These are phyloP conservation scores for Lecanicillium sp. DNA, from an alignment of 2,329 filamentous ascomycete species.

Conservation along the genomic window DNA sequence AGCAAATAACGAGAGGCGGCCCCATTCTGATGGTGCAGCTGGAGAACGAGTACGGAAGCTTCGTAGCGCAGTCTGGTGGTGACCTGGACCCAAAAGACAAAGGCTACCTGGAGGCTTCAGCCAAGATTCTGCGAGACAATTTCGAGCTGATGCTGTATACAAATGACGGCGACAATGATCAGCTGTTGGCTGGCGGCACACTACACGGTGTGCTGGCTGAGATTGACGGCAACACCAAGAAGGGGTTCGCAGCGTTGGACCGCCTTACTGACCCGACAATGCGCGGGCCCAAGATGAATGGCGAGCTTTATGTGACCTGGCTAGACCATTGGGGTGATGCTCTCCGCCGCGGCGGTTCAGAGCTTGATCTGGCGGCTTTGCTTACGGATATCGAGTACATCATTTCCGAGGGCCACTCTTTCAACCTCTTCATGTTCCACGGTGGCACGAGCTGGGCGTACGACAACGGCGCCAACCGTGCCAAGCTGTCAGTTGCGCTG, in stretches of 20 bases:
- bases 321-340: conserved; percentile 34
- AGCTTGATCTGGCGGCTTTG: conserved; percentile 14
- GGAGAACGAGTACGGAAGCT: conserved; percentile 42
- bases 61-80: too few relatives aligned
- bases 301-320: conserved; percentile 37
- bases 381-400: conserved; percentile 19
- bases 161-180: conserved; percentile 35
- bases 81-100: conserved; percentile 34
- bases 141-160: conserved; percentile 39
- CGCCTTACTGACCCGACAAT: conserved; percentile 28
- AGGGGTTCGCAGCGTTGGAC: conserved; percentile 27
- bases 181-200: conserved; percentile 31
- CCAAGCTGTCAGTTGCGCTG: conserved; percentile 27
- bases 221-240: conserved; percentile 32
- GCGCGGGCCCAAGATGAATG: conserved; percentile 35
- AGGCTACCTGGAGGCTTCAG: conserved; percentile 29
- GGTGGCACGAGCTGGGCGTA: conserved; percentile 41
- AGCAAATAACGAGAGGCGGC: conserved; percentile 32
- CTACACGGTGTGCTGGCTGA: conserved; percentile 35
- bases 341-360: conserved; percentile 25
- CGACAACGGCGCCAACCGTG: conserved; percentile 33
- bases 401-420: conserved; percentile 28
- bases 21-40: conserved; percentile 40
- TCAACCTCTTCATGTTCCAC: conserved; percentile 43
- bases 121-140: conserved; percentile 29